Percentiles rank a stretch among this genome's conserved stretches.
Evolutionary conservation across 2,329 filamentous ascomycete genomes (phyloP).

Genomic region (Sclerotinia borealis): DNA sequence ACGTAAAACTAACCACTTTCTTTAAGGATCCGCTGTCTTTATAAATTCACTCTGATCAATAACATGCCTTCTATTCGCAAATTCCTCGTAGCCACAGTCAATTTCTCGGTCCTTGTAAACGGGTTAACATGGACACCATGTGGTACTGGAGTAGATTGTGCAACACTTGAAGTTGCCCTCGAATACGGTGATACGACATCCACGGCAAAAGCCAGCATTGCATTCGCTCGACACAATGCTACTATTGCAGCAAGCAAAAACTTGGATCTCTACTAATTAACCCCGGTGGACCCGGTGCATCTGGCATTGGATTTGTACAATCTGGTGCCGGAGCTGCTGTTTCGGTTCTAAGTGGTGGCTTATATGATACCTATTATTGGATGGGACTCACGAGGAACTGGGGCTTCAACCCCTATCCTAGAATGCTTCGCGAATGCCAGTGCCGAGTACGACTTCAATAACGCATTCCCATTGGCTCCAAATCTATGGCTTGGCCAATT

Average conservation of each 20-base stretch:
- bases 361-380: constrained; percentile 20
- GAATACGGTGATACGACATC: constrained; percentile 7
- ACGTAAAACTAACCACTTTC: neutral
- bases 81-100: neutral
- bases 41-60: neutral
- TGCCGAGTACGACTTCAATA: constrained; percentile 15
- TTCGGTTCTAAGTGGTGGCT: constrained; percentile 15
- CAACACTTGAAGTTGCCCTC: constrained; percentile 13
- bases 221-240: neutral
- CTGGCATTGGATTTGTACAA: constrained; percentile 13
- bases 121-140: constrained; percentile 13
- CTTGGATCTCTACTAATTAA: neutral
- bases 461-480: constrained; percentile 12
- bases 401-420: constrained; percentile 12
- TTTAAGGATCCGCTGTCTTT: neutral
- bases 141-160: constrained; percentile 9
- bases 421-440: constrained; percentile 16
- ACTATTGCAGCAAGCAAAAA: neutral
- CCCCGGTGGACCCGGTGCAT: constrained; percentile 20
- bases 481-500: constrained; percentile 18
- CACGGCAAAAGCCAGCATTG: neutral
- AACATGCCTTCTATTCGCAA: neutral
- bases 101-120: neutral
- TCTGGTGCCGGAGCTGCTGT: constrained; percentile 17
- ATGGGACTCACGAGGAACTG: constrained; percentile 19